These are phyloP conservation scores for Colletotrichum sp. DNA, from an alignment of 2,329 filamentous ascomycete species.

Conservation along the genomic window DNA sequence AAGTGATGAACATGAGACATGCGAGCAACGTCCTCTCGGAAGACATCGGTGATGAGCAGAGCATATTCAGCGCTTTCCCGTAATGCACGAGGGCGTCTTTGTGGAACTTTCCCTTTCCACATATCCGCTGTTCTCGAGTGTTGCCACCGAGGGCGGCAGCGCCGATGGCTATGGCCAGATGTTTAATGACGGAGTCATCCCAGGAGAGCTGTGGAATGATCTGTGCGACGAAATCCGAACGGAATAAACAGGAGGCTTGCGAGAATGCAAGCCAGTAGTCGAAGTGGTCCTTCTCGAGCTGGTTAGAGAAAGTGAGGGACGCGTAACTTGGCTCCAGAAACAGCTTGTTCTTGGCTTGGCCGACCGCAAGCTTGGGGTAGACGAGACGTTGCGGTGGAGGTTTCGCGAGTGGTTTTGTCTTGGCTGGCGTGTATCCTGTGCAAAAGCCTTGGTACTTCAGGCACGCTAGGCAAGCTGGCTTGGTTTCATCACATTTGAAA, in stretches of 20 bases:
- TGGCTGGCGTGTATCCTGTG: neutral
- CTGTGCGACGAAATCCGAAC: neutral
- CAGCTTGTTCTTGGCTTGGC: neutral
- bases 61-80: conserved; percentile 41
- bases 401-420: neutral
- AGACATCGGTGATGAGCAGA: conserved; percentile 34
- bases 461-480: neutral
- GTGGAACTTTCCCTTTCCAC: conserved; percentile 22
- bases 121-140: neutral
- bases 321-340: neutral
- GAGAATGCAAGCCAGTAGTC: neutral
- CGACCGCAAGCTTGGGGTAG: neutral
- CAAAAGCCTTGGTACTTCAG: conserved; percentile 9
- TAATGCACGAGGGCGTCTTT: conserved; percentile 44
- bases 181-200: conserved; percentile 30
- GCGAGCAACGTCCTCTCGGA: conserved; percentile 36
- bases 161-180: conserved; percentile 44
- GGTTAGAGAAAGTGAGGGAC: neutral
- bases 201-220: conserved; percentile 22
- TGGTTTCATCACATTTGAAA: conserved; percentile 7
- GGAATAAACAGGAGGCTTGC: neutral
- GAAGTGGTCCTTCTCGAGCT: conserved; percentile 7
- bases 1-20: conserved; percentile 45
- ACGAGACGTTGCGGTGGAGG: neutral
- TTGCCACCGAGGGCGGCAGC: conserved; percentile 23